These are phyloP conservation scores for Parietaria judaica DNA, from an alignment of 306 rosid genomes.

Conservation along the genomic window DNA sequence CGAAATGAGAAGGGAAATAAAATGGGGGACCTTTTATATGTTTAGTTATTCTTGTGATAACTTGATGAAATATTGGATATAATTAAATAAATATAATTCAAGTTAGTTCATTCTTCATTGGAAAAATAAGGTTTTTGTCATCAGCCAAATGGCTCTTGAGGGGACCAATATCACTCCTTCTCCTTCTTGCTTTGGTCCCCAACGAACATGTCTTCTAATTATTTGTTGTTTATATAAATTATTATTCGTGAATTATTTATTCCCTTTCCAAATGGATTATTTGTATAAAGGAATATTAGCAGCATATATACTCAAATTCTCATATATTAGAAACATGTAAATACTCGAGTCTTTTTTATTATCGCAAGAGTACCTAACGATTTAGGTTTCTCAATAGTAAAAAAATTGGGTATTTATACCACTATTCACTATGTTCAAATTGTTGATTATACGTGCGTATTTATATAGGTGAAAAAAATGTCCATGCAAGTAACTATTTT, in stretches of 20 bases:
- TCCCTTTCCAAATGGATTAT: background rate
- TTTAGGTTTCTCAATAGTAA: too few relatives aligned
- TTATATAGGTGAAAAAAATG: background rate
- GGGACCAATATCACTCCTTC: conserved; percentile 14
- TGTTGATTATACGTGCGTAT: background rate
- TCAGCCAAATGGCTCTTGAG: background rate
- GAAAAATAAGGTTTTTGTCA: conserved; percentile 10
- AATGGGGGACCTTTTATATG: conserved; percentile 9
- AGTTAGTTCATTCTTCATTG: background rate
- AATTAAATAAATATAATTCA: conserved; percentile 3
- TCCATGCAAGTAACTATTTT: background rate
- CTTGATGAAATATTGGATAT: background rate
- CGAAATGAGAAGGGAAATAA: background rate
- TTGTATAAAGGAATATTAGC: too few relatives aligned
- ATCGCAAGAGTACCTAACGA: too few relatives aligned
- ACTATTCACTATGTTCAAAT: background rate
- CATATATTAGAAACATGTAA: too few relatives aligned
- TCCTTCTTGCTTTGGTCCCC: conserved; percentile 18
- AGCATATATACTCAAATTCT: too few relatives aligned
- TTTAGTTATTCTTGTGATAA: conserved; percentile 15
- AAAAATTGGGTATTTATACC: too few relatives aligned
- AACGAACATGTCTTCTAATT: conserved; percentile 9
- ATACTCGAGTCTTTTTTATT: too few relatives aligned
- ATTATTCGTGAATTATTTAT: background rate
- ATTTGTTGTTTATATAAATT: conserved; percentile 8